These are phyloP conservation scores for Ascochyta koolunga DNA, from an alignment of 2,329 filamentous ascomycete species.

Conservation along the genomic window DNA sequence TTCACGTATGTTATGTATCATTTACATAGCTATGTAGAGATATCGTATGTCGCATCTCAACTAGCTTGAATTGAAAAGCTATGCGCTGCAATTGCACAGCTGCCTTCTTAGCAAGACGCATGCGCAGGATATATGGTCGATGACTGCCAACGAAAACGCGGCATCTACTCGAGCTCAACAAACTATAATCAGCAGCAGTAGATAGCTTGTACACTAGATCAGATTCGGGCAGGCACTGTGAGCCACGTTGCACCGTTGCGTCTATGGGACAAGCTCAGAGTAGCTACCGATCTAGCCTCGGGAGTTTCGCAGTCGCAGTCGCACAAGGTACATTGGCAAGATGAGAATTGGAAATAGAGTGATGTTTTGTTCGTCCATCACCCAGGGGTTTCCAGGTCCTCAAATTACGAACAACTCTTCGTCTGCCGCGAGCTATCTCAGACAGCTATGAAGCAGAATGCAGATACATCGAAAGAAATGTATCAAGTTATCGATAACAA, in stretches of 20 bases:
- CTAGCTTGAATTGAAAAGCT: slow-evolving; percentile 20
- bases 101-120: slow-evolving; percentile 18
- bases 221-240: slow-evolving; percentile 9
- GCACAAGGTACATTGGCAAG: slow-evolving; percentile 31
- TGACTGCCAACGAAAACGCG: no score
- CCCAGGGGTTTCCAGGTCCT: slow-evolving; percentile 11
- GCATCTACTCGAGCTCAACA: slow-evolving; percentile 4
- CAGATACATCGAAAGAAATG: background rate
- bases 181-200: slow-evolving; percentile 14
- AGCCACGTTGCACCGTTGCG: slow-evolving; percentile 11
- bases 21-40: no score
- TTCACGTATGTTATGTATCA: no score
- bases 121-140: slow-evolving; percentile 19
- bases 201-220: slow-evolving; percentile 17
- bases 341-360: slow-evolving; percentile 22
- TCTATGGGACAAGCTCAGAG: slow-evolving; percentile 21
- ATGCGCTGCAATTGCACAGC: slow-evolving; percentile 17
- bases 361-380: slow-evolving; percentile 28
- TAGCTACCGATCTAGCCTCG: slow-evolving; percentile 26
- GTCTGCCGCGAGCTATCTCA: slow-evolving; percentile 16
- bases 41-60: no score
- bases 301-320: slow-evolving; percentile 31
- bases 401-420: slow-evolving; percentile 25
- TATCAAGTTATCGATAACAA: slow-evolving; percentile 32
- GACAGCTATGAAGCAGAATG: background rate